Percentiles rank a stretch among this genome's conserved stretches.
phyloP scores from a whole-genome alignment of 2,329 filamentous ascomycete species.

The Canariomyces notabilis region DNA sequence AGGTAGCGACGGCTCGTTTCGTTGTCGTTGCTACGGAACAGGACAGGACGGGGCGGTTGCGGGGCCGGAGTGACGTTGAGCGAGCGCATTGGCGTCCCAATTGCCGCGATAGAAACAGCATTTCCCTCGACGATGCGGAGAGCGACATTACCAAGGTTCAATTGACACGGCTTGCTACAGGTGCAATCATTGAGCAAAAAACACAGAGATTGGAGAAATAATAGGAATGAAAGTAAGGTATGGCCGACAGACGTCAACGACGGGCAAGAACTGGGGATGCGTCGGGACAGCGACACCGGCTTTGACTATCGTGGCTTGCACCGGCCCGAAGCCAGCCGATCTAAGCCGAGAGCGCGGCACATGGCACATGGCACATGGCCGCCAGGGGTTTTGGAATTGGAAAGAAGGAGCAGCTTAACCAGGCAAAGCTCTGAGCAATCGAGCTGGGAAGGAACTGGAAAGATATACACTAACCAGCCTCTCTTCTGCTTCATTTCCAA shows the following conservation, averaged over 20 bases:
- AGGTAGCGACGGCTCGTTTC: slow-evolving; percentile 58
- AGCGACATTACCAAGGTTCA: slow-evolving; percentile 40
- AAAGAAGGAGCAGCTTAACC: neutral
- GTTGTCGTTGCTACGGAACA: slow-evolving; percentile 34
- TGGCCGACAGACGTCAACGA: neutral
- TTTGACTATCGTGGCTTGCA: slow-evolving; percentile 8
- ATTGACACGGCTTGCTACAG: slow-evolving; percentile 14
- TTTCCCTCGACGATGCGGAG: slow-evolving; percentile 42
- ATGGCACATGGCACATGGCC: neutral
- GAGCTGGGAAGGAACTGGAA: slow-evolving; percentile 2
- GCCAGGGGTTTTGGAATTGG: no score
- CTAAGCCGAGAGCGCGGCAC: slow-evolving; percentile 11
- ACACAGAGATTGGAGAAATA: neutral
- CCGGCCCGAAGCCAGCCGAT: slow-evolving; percentile 41
- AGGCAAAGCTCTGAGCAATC: no score
- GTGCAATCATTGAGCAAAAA: neutral
- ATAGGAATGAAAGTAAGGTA: slow-evolving; percentile 13
- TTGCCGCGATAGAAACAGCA: slow-evolving; percentile 40
- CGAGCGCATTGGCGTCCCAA: slow-evolving; percentile 30
- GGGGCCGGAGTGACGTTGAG: slow-evolving; percentile 15
- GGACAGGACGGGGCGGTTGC: slow-evolving; percentile 24
- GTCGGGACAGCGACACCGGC: slow-evolving; percentile 4
- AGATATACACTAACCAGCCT: neutral
- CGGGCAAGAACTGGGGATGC: slow-evolving; percentile 1
- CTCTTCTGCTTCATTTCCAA: slow-evolving; percentile 3